These are phyloP conservation scores for Fusarium sp. DNA, from an alignment of 2,329 filamentous ascomycete genomes.

Conservation along the genomic window DNA sequence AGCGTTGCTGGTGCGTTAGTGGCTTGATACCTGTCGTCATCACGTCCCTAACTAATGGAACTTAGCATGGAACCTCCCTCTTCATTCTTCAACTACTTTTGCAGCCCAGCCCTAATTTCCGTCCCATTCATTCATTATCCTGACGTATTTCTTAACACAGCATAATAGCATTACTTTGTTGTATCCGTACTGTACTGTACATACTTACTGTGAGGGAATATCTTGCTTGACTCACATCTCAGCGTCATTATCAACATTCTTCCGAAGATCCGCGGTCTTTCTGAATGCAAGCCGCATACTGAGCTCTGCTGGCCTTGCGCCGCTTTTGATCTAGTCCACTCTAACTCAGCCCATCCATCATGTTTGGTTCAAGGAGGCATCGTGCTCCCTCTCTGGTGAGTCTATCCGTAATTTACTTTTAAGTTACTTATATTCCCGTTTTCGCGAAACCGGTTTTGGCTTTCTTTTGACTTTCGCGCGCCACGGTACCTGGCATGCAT, in stretches of 20 bases:
- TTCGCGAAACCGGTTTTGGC: conserved; percentile 39
- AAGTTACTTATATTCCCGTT: conserved; percentile 12
- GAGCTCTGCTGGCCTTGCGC: conserved; percentile 39
- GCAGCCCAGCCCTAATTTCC: conserved; percentile 24
- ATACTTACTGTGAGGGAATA: conserved; percentile 13
- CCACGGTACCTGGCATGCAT: conserved; percentile 13
- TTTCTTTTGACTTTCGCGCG: conserved; percentile 41
- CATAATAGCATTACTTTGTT: conserved; percentile 7
- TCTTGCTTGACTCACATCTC: conserved; percentile 25
- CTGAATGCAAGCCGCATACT: conserved; percentile 37
- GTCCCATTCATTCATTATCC: conserved; percentile 17
- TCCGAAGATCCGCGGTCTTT: conserved; percentile 24
- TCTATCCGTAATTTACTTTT: conserved; percentile 30
- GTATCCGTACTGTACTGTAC: background rate
- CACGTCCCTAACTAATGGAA: conserved; percentile 9
- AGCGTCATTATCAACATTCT: conserved; percentile 11
- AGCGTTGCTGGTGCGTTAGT: conserved; percentile 31
- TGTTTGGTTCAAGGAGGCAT: conserved; percentile 66
- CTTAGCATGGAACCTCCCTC: conserved; percentile 33
- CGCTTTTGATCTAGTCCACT: conserved; percentile 36
- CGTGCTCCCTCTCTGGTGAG: conserved; percentile 63
- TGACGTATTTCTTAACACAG: background rate
- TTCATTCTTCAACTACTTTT: conserved; percentile 25
- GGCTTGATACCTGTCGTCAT: conserved; percentile 48
- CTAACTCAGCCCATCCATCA: conserved; percentile 44